Evolutionary conservation across 768 basidiomycete species (phyloP).

Genomic region (Mycena vulgaris): DNA sequence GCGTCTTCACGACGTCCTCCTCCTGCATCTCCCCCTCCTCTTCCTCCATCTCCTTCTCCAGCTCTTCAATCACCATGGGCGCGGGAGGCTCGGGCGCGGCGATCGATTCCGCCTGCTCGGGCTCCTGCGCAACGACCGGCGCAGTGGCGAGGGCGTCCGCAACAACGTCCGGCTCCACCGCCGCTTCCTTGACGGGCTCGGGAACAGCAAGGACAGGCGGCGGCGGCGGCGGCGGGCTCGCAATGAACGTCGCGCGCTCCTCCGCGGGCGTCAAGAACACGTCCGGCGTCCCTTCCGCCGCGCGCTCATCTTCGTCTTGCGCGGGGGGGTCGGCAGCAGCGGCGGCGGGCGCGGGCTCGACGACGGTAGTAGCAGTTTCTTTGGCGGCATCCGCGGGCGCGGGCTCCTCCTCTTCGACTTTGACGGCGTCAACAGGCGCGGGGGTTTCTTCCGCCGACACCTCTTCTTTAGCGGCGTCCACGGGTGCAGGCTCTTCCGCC

Average conservation of each 20-base stretch:
- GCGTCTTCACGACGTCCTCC: constrained; percentile 27
- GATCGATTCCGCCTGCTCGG: constrained; percentile 15
- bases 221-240: background rate
- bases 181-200: no score
- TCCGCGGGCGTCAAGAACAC: constrained; percentile 22
- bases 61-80: background rate
- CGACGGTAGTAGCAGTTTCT: no score
- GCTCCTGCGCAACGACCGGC: constrained; percentile 14
- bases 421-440: constrained; percentile 19
- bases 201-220: background rate
- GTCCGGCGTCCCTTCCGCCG: background rate
- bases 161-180: no score
- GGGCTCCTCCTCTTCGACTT: background rate
- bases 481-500: constrained; percentile 22
- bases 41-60: constrained; percentile 3
- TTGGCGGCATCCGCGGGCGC: no score
- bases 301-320: background rate
- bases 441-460: constrained; percentile 25
- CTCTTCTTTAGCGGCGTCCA: constrained; percentile 36
- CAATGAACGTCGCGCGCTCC: constrained; percentile 21
- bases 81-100: no score
- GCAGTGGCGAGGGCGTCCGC: background rate
- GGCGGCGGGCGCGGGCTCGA: no score
- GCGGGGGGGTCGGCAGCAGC: background rate
- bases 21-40: no score